Evolutionary conservation across 495 filamentous ascomycete species (phyloP), one percentile per base, ranked within the genome.

Genomic region (Glutinoglossum americanum): DNA sequence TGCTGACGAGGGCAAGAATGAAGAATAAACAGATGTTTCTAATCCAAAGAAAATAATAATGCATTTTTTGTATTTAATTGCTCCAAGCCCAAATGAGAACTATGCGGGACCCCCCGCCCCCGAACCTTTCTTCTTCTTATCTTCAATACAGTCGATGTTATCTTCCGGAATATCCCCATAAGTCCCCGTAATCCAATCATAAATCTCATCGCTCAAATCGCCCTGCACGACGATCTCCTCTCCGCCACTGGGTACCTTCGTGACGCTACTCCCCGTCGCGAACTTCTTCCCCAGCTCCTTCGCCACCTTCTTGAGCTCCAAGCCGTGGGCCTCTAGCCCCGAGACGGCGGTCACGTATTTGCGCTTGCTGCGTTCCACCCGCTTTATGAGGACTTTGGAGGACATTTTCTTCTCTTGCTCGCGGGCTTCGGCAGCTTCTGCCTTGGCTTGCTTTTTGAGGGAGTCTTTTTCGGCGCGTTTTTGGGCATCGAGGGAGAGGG

Each of bases 221-320:
- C 92, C 92, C 69, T 99, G 92, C 44, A 99, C 89, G 33, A 94
- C 90, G 66, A 99, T 96, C 73, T 97, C 92, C 69, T 97, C 92
- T 1, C 89, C 90, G 21, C 57, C 57, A n/a, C 54, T 41, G 9
- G 57, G 45, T 3, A 82, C 76, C 71, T 94, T 92, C 17, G 90
- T 97, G 45, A 97, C 89, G 15, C 80, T 85, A n/a, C 80, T 81
- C 0, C 92, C 92, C 0, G 92, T 96, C 19, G 93, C 93, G 66
- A 99, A 89, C 69, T 87, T 89, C 74, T 89, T 89, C 55, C 85
- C 86, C 61, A 89, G 82, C 60, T 89, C 85, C 71, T 90, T 90
- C 49, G 85, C 82, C 6, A 89, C 74, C 70, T 94, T 94, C 70
- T 99, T 99, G 66, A 95, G 73, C 57, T 97, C 92, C 56, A 95